A percentile compares a stretch with the other conserved stretches of the same genome.
Evolutionary conservation across 129 eudicot genomes (phyloP).

Genomic region (Heracleum sosnowskyi): DNA sequence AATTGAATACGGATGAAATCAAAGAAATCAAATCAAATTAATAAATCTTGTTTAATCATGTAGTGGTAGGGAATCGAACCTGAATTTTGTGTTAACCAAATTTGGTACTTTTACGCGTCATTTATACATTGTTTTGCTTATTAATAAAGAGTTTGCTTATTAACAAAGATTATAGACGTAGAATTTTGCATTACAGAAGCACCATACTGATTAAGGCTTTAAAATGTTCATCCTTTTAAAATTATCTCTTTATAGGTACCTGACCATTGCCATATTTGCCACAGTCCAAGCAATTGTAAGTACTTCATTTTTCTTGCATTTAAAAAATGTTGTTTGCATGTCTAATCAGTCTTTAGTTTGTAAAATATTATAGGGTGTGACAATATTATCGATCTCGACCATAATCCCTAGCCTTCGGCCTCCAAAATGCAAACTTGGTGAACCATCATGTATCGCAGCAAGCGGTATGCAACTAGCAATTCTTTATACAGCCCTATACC

Average conservation of each 20-base stretch:
- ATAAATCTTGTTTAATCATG: too few species aligned
- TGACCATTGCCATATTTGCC: constrained; percentile 73
- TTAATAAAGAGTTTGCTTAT: too few species aligned
- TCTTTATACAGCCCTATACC: constrained; percentile 57
- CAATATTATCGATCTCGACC: constrained; percentile 67
- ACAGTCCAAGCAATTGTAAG: constrained; percentile 81
- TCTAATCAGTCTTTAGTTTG: background rate
- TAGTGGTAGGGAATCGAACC: too few species aligned
- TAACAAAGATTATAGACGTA: too few species aligned
- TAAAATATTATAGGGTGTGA: constrained; percentile 41
- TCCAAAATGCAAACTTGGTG: constrained; percentile 45
- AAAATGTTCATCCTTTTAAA: background rate
- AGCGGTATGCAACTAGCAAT: constrained; percentile 41
- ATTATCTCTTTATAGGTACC: constrained; percentile 36
- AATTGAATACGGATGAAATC: too few species aligned
- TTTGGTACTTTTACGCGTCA: too few species aligned
- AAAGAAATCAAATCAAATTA: too few species aligned
- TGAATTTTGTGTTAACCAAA: too few species aligned
- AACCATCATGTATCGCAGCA: constrained; percentile 52
- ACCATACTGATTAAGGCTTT: background rate
- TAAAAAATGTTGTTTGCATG: background rate
- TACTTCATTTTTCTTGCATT: background rate
- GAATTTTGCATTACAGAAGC: background rate
- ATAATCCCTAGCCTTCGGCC: constrained; percentile 76
- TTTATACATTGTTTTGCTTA: too few species aligned